A percentile compares a stretch with the other conserved stretches of the same genome.
phyloP scores from a whole-genome alignment of 345 rosid genomes.

The Erysimum cheiranthoides region DNA sequence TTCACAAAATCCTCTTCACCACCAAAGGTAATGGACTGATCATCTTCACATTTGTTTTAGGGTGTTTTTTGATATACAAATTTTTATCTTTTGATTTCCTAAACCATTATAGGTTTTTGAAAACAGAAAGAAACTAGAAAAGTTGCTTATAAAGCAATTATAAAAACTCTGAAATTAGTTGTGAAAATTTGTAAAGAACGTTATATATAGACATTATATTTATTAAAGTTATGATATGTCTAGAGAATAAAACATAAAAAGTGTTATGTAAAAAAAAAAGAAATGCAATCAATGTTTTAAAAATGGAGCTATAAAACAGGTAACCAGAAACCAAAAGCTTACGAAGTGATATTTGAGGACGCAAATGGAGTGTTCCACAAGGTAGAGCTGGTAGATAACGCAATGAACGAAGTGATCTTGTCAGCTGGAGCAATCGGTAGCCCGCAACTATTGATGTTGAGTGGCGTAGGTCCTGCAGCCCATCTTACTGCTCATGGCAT shows the following conservation, averaged over 20 bases:
- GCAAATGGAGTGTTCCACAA: conserved; percentile 21
- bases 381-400: not conserved
- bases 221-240: not conserved
- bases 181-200: not conserved
- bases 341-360: conserved; percentile 9
- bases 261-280: not conserved
- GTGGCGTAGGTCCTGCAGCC: conserved; percentile 62
- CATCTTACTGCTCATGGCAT: conserved; percentile 52
- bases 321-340: not conserved
- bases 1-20: conserved; percentile 54
- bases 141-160: not conserved
- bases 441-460: conserved; percentile 72
- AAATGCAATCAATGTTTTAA: not conserved
- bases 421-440: conserved; percentile 80
- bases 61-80: not conserved
- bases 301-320: not conserved
- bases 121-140: not conserved
- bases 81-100: not conserved
- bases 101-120: not conserved
- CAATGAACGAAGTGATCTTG: conserved; percentile 57
- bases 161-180: not conserved
- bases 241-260: not conserved
- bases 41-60: not conserved
- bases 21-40: conserved; percentile 40
- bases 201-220: not conserved